A percentile compares a stretch with the other conserved stretches of the same genome.
phyloP scores from a whole-genome alignment of 1,284 basidiomycete genomes.

The Xanthoconium separans region DNA sequence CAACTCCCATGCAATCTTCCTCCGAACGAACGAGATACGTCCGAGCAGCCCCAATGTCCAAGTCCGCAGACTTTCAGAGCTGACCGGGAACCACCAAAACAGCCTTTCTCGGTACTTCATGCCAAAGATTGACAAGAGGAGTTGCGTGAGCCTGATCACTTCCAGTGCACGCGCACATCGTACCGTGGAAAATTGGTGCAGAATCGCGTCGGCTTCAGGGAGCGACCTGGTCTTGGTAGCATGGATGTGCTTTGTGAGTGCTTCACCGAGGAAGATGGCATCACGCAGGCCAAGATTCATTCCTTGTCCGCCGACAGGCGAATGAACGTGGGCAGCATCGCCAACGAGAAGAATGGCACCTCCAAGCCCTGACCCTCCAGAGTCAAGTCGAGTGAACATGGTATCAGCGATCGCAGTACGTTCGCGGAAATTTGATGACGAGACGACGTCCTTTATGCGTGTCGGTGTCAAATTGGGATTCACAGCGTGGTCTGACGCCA shows the following conservation, averaged over 20 bases:
- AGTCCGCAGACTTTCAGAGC: conserved; percentile 1
- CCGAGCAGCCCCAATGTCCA: conserved; percentile 18
- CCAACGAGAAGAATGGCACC: conserved; percentile 35
- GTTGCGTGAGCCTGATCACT: conserved; percentile 20
- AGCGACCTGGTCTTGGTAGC: conserved; percentile 5
- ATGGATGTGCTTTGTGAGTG: conserved; percentile 19
- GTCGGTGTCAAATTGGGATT: conserved; percentile 16
- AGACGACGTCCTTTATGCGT: conserved; percentile 29
- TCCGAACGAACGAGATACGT: conserved; percentile 10
- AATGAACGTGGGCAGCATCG: conserved; percentile 45
- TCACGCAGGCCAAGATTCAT: conserved; percentile 48
- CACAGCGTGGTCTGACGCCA: conserved; percentile 16
- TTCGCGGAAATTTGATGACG: conserved; percentile 38
- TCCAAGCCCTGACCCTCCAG: conserved; percentile 4
- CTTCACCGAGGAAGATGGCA: conserved; percentile 34
- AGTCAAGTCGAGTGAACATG: conserved; percentile 27
- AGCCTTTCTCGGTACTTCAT: conserved; percentile 9
- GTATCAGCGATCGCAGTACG: conserved; percentile 35
- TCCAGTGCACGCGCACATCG: conserved; percentile 17
- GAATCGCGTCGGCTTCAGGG: conserved; percentile 12
- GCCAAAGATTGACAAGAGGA: conserved; percentile 5
- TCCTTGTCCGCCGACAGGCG: conserved; percentile 44
- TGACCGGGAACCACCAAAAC: conserved; percentile 22
- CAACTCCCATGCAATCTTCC: conserved; percentile 17
- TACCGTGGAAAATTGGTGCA: conserved; percentile 10